A percentile compares a stretch with the other conserved stretches of the same genome.
phyloP scores from a whole-genome alignment of 2,329 filamentous ascomycete species.

The Penicillium expansum region DNA sequence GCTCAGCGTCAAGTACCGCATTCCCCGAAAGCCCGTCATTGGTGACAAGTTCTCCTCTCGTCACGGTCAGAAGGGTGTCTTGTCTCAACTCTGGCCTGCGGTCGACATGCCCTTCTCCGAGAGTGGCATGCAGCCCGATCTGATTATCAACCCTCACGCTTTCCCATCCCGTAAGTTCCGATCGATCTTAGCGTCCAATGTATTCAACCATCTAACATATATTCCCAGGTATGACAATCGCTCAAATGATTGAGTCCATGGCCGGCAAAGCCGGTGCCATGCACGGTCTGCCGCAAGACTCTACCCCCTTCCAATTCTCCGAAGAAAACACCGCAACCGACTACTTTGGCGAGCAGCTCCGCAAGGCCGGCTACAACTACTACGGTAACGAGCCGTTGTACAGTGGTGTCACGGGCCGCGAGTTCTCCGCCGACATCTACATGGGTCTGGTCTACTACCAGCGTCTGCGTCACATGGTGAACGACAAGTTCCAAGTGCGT shows the following conservation, averaged over 20 bases:
- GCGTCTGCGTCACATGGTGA: slow-evolving; percentile 97
- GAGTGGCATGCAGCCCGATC: slow-evolving; percentile 90
- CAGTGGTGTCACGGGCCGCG: slow-evolving; percentile 91
- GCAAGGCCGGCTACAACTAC: slow-evolving; percentile 95
- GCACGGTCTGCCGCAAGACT: slow-evolving; percentile 94
- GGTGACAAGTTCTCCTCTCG: slow-evolving; percentile 99
- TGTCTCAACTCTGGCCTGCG: slow-evolving; percentile 91
- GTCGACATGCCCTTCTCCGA: slow-evolving; percentile 96
- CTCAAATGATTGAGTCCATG: slow-evolving; percentile 97
- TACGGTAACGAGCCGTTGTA: slow-evolving; percentile 99
- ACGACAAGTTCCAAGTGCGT: slow-evolving; percentile 98
- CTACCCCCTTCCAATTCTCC: slow-evolving; percentile 90
- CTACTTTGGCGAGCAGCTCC: slow-evolving; percentile 93
- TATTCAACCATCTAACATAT: slow-evolving; percentile 4
- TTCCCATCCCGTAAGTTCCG: slow-evolving; percentile 75
- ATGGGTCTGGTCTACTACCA: slow-evolving; percentile 98
- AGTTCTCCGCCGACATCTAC: slow-evolving; percentile 93
- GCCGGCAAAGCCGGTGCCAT: slow-evolving; percentile 92
- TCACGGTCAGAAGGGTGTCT: slow-evolving; percentile 97
- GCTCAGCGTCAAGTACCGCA: slow-evolving; percentile 86
- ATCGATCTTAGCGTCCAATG: neutral
- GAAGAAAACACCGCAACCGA: slow-evolving; percentile 89
- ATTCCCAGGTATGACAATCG: slow-evolving; percentile 77
- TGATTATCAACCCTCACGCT: slow-evolving; percentile 99
- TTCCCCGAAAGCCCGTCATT: slow-evolving; percentile 86